phyloP scores from a whole-genome alignment of 1,284 basidiomycete genomes.

The Phlebopus sp. region DNA sequence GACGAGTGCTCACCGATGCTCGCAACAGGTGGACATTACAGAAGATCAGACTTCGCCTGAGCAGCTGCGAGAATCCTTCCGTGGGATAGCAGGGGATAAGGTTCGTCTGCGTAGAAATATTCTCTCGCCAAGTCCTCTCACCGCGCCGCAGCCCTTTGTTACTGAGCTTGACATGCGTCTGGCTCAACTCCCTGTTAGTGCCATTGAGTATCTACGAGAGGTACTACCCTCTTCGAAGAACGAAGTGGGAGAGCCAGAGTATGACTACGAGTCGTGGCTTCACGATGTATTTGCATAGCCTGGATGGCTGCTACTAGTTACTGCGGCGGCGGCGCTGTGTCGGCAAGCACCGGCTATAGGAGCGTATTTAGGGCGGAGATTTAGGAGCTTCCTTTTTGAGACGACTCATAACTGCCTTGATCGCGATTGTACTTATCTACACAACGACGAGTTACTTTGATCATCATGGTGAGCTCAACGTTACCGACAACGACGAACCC shows the following conservation, averaged over 20 bases:
- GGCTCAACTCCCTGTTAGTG: constrained; percentile 76
- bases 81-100: constrained; percentile 89
- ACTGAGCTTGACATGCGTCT: constrained; percentile 91
- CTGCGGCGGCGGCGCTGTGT: neutral
- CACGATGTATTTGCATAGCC: constrained; percentile 67
- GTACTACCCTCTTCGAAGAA: constrained; percentile 61
- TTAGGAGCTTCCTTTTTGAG: constrained; percentile 13
- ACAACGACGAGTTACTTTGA: constrained; percentile 12
- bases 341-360: too few relatives aligned
- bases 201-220: constrained; percentile 82
- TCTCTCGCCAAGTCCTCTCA: constrained; percentile 7
- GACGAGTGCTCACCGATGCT: constrained; percentile 7
- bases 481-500: neutral
- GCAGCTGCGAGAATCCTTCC: constrained; percentile 92
- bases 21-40: constrained; percentile 81
- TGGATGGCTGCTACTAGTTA: neutral
- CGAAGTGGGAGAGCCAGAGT: constrained; percentile 61
- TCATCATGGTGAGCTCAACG: constrained; percentile 20
- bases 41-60: constrained; percentile 94
- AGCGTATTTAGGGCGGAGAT: constrained; percentile 27
- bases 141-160: constrained; percentile 72
- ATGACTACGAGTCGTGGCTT: constrained; percentile 77
- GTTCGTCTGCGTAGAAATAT: constrained; percentile 39
- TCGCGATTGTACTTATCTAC: constrained; percentile 29
- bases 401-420: constrained; percentile 12